Evolutionary conservation across 805 yeast species (phyloP), one percentile per base, ranked within the genome.

Genomic region (Wickerhamiella domercqiae): DNA sequence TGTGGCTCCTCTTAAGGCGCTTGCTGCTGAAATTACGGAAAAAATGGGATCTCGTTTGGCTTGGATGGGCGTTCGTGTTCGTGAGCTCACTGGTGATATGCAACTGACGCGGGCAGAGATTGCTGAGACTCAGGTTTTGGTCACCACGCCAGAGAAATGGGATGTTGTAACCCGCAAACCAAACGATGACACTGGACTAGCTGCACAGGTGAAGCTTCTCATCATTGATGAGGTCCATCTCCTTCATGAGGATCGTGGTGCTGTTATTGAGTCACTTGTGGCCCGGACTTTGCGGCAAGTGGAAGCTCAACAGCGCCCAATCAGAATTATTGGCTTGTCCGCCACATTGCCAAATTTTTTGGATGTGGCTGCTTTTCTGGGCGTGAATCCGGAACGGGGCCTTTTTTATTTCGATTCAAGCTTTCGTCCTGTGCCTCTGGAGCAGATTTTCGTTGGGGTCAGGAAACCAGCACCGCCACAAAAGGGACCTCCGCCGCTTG

Each of bases 221-320:
- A 82, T 90, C 41, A 86, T 90, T 43, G 98, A 90, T 64, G 98
- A 90, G 60, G 97, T 90, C 0, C 98, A 90, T 66, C 63, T 90
- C 52, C 66, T 90, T 37, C 97, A 90, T 50, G 98, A 90, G 69
- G 98, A 90, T 39, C 73, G 98, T 63, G 98, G 98, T 49, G 82
- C 96, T 6, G 98, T 90, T 5, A 82, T 90, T 44, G 98, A 90
- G 56, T 84, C 96, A 0, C 63, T 86, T 37, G 95, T 86, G 3
- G 94, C 96, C 0, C 72, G 97, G 59, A 90, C 98, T 0, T 66
- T 86, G 42, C 65, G 98, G 40, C 96, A 86, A 52, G 97, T 90
- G 3, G 99, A 90, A 54, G 73, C 93, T 42, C 71, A 93, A 0
- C 99, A 90, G 54, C 75, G 81, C 36, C 77, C 86, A 86, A 86